These are phyloP conservation scores for Dothideomycetes sp. DNA, from an alignment of 2,329 filamentous ascomycete genomes.

Conservation along the genomic window DNA sequence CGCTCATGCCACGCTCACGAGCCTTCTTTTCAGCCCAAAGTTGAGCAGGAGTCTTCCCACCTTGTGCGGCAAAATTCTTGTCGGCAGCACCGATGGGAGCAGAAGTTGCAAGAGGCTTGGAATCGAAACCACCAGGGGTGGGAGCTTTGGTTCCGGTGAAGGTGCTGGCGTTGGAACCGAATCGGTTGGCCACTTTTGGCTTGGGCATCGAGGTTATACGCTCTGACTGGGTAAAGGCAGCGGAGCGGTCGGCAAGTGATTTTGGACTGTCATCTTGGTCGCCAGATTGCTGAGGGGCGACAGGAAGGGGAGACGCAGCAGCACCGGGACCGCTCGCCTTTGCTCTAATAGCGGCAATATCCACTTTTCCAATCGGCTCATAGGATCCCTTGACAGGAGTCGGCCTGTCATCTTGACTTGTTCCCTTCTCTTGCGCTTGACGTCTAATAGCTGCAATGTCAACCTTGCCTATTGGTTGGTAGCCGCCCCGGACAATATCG, in stretches of 20 bases:
- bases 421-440: slow-evolving; percentile 52
- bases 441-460: slow-evolving; percentile 84
- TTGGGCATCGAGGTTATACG: slow-evolving; percentile 82
- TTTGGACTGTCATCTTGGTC: slow-evolving; percentile 42
- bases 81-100: slow-evolving; percentile 69
- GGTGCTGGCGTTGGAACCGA: slow-evolving; percentile 54
- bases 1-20: slow-evolving; percentile 52
- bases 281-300: slow-evolving; percentile 25
- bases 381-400: slow-evolving; percentile 84
- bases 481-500: slow-evolving; percentile 72
- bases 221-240: slow-evolving; percentile 65
- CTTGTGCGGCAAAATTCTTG: slow-evolving; percentile 86
- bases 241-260: slow-evolving; percentile 63
- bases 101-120: slow-evolving; percentile 48
- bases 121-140: slow-evolving; percentile 56
- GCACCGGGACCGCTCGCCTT: slow-evolving; percentile 53
- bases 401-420: slow-evolving; percentile 61
- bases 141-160: slow-evolving; percentile 88
- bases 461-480: slow-evolving; percentile 94
- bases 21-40: slow-evolving; percentile 97
- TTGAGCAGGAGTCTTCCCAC: slow-evolving; percentile 92
- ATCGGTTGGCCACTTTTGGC: slow-evolving; percentile 88
- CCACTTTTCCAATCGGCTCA: slow-evolving; percentile 90
- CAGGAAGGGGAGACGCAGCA: slow-evolving; percentile 24
- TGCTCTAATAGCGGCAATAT: slow-evolving; percentile 87